phyloP scores from a whole-genome alignment of 78 protist species.

The Dictyostelium brefeldianum region DNA sequence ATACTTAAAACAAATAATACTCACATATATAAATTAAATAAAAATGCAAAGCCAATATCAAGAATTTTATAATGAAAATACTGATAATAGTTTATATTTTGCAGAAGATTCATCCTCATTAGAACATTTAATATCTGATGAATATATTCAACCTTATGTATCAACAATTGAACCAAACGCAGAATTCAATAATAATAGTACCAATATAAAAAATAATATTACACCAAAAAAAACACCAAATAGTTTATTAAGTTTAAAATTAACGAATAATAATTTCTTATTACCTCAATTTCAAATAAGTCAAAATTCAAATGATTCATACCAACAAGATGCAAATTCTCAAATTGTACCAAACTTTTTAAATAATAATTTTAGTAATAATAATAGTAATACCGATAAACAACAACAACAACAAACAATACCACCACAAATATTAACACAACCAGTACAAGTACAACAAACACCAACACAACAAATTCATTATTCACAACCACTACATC shows the following conservation, averaged over 20 bases:
- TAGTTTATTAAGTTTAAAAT: neutral
- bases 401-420: neutral
- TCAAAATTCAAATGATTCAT: neutral
- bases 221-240: slow-evolving; percentile 11
- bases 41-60: slow-evolving; percentile 1
- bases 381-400: neutral
- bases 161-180: neutral
- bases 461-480: neutral
- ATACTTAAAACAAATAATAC: neutral
- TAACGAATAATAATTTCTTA: neutral
- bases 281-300: neutral
- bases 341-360: slow-evolving; percentile 25
- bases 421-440: neutral
- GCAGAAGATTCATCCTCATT: neutral
- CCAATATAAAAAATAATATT: neutral
- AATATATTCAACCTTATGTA: neutral
- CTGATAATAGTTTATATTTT: neutral
- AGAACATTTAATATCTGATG: neutral
- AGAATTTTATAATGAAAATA: neutral
- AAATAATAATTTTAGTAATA: neutral
- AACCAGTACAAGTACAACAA: neutral
- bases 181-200: neutral
- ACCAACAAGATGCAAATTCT: neutral
- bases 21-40: neutral
- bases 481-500: neutral